Evolutionary conservation across 768 basidiomycete species (phyloP).

Genomic region (Suillus decipiens): DNA sequence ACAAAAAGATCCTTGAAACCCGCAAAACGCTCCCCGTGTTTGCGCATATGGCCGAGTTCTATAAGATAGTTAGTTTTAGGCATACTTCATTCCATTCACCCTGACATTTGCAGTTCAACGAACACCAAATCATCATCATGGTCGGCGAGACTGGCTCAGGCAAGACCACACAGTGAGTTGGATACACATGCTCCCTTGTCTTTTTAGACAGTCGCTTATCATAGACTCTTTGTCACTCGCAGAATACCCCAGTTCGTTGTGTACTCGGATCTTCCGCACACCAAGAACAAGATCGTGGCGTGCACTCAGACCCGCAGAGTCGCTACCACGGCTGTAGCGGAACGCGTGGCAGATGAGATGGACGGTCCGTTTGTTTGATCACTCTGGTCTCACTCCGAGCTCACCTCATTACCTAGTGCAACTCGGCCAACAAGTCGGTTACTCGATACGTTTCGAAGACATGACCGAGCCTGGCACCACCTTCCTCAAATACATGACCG

Average conservation of each 20-base stretch:
- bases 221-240: constrained; percentile 31
- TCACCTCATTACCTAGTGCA: constrained; percentile 54
- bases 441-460: constrained; percentile 98
- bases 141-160: constrained; percentile 95
- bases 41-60: constrained; percentile 91
- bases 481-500: constrained; percentile 99
- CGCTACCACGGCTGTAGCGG: constrained; percentile 97
- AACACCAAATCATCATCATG: constrained; percentile 83
- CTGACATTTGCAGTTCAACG: constrained; percentile 23
- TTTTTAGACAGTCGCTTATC: constrained; percentile 23
- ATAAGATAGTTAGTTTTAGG: constrained; percentile 69
- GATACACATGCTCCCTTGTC: constrained; percentile 23
- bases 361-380: constrained; percentile 63
- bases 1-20: constrained; percentile 81
- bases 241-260: constrained; percentile 98
- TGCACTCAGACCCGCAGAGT: constrained; percentile 97
- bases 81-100: not conserved
- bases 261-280: constrained; percentile 90
- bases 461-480: constrained; percentile 79
- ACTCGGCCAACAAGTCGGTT: constrained; percentile 94
- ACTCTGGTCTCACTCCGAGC: not conserved
- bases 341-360: constrained; percentile 99
- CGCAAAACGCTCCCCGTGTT: constrained; percentile 92
- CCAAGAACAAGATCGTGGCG: constrained; percentile 87
- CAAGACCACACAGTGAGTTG: constrained; percentile 89